Base-by-base conservation (phyloP, 495 filamentous ascomycete species). In the Annulohypoxylon nitens region DNA sequence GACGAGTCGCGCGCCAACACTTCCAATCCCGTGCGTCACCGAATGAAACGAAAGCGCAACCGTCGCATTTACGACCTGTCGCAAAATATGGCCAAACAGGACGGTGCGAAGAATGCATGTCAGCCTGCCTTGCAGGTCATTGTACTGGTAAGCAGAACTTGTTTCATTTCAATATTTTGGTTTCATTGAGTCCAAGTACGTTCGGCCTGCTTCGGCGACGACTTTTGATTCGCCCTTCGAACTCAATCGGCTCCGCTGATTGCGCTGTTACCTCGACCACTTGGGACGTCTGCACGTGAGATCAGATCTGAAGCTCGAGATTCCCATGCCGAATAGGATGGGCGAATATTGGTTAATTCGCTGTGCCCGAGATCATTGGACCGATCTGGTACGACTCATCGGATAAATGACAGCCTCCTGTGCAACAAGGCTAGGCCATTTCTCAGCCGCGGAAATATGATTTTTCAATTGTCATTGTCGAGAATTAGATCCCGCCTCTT, bases 101-200 rank as follows among this genome's bases (percentile, higher is more conserved):
- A 73, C 25, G 18, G 53, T 20, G 51, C 55, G 20, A 68, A 69
- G 23, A 60, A 70, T 60, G 73, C 78, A 61, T 64, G 70, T 64
- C 58, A 73, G 48, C 86, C 90, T 76, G 88, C 90, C 34, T 85
- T 95, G 81, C 91, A 95, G 76, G 88, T 95, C 60, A 93, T 94
- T 83, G 87, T 94, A 62, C 82, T 95, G 83, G 92, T 95, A 85
- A 88, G 92, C 88, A 47, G 64, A 64, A 20, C 18, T 54, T 69
- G 48, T 64, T 73, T 71, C 68, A 62, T 67, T 54, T 48, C 58
- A 39, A 74, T 59, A 11, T 54, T 71, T 33, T 33, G n/a, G 50
- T 64, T 69, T 69, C 61, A 61, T 50, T 36, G 50, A 43, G 12
- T 43, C 39, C 39, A 58, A 65, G 30, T 62, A 55, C 70, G 51